These are phyloP conservation scores for Neofusicoccum kwambonambiense DNA, from an alignment of 2,329 filamentous ascomycete species.

Conservation along the genomic window DNA sequence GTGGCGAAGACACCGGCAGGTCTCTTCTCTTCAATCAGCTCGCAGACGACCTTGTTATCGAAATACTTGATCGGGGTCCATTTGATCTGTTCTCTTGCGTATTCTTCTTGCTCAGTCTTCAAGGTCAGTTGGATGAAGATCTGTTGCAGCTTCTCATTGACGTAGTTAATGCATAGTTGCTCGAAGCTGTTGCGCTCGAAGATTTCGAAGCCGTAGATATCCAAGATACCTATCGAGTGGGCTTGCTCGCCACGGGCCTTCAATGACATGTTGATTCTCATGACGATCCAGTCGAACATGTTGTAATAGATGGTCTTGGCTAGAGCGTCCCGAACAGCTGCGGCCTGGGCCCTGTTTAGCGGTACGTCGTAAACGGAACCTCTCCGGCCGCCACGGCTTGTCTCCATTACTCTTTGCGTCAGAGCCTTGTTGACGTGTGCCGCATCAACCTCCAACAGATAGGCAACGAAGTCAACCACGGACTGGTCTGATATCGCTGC, in stretches of 20 bases:
- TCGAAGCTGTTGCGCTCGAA: conserved; percentile 99
- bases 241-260: conserved; percentile 71
- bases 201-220: conserved; percentile 99
- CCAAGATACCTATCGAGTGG: conserved; percentile 92
- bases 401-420: conserved; percentile 82
- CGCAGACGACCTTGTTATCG: conserved; percentile 98
- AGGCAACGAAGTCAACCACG: conserved; percentile 91
- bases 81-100: conserved; percentile 90
- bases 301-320: conserved; percentile 97
- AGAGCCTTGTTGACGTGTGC: conserved; percentile 80
- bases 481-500: conserved; percentile 84
- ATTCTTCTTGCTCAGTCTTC: conserved; percentile 97
- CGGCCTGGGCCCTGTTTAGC: conserved; percentile 82
- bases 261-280: conserved; percentile 84
- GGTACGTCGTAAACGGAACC: conserved; percentile 72
- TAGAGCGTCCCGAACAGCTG: conserved; percentile 83
- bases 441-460: conserved; percentile 84
- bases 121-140: conserved; percentile 98
- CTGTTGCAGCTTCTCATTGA: conserved; percentile 97
- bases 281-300: conserved; percentile 97
- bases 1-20: conserved; percentile 93
- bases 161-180: conserved; percentile 99
- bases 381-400: conserved; percentile 62
- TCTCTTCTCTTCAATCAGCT: conserved; percentile 87
- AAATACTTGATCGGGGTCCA: conserved; percentile 99